Evolutionary conservation across 2,329 filamentous ascomycete genomes (phyloP).

Genomic region (Xylaria sp.): DNA sequence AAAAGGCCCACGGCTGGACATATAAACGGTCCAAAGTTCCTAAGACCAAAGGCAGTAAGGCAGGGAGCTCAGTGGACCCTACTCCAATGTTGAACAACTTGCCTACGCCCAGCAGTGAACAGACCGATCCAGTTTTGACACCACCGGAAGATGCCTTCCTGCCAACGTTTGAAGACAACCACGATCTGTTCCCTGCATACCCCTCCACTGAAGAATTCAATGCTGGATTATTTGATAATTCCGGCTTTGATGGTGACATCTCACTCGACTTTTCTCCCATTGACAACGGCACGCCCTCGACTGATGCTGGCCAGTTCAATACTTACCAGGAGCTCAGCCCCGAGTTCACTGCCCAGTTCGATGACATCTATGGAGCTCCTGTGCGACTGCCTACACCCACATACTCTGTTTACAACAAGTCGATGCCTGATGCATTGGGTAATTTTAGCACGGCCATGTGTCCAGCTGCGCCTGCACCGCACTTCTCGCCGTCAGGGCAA

Average conservation of each 20-base stretch:
- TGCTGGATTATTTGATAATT: conserved; percentile 52
- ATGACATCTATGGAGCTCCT: conserved; percentile 70
- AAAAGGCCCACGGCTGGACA: conserved; percentile 92
- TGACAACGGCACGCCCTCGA: conserved; percentile 63
- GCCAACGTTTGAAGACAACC: conserved; percentile 45
- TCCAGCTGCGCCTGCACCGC: conserved; percentile 56
- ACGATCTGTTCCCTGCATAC: conserved; percentile 62
- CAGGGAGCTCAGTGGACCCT: conserved; percentile 59
- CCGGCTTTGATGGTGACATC: conserved; percentile 54
- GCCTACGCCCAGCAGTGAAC: conserved; percentile 69
- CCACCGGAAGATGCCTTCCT: conserved; percentile 62
- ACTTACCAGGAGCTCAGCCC: conserved; percentile 68
- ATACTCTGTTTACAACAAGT: conserved; percentile 57
- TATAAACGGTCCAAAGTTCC: conserved; percentile 95
- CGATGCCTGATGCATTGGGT: conserved; percentile 55
- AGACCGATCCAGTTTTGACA: conserved; percentile 65
- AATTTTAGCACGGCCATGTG: conserved; percentile 54
- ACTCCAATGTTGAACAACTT: conserved; percentile 70
- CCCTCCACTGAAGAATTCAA: conserved; percentile 59
- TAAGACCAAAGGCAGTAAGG: conserved; percentile 63
- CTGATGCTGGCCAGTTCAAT: conserved; percentile 61
- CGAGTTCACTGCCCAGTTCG: conserved; percentile 69
- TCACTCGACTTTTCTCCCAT: conserved; percentile 56
- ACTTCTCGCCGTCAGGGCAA: conserved; percentile 76
- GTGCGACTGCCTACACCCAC: conserved; percentile 65